These are phyloP conservation scores for Ophiostoma sp. DNA, from an alignment of 2,329 filamentous ascomycete genomes.

Conservation along the genomic window DNA sequence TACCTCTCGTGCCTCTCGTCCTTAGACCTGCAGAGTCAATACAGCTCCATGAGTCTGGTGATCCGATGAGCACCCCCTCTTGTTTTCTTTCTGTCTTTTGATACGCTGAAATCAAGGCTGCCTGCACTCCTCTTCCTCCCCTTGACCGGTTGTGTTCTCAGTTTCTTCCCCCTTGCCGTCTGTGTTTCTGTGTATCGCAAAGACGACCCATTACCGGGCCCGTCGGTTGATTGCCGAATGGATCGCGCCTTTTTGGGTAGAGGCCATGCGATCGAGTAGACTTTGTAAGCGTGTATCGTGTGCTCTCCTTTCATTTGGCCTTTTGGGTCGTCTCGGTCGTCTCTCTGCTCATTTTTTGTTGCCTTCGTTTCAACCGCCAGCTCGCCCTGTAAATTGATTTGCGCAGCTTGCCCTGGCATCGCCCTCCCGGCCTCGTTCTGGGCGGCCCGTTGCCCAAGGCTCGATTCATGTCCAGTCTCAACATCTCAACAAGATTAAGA, in stretches of 20 bases:
- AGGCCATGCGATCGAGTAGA: conserved; percentile 3
- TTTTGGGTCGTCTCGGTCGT: neutral
- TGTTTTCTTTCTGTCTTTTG: neutral
- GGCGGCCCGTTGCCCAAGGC: conserved; percentile 12
- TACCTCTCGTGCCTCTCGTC: neutral
- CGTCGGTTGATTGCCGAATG: conserved; percentile 15
- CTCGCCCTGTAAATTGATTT: conserved; percentile 17
- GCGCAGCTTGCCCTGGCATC: neutral
- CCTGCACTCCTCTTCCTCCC: neutral
- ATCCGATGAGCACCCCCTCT: neutral
- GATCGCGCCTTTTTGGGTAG: neutral
- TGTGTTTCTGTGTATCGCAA: neutral
- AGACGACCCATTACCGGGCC: neutral
- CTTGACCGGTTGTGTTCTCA: neutral
- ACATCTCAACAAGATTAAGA: neutral
- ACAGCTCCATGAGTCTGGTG: conserved; percentile 1
- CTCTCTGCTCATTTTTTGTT: neutral
- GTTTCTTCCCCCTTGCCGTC: neutral
- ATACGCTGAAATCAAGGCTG: neutral
- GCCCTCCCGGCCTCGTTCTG: conserved; percentile 6
- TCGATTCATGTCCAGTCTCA: neutral
- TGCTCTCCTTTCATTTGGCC: conserved; percentile 1
- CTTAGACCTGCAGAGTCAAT: neutral
- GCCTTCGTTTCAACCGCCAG: conserved; percentile 4
- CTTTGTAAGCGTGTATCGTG: neutral